Percentiles rank a stretch among this genome's conserved stretches.
phyloP scores from a whole-genome alignment of 2,329 filamentous ascomycete genomes.

The Dactylellina leptospora region DNA sequence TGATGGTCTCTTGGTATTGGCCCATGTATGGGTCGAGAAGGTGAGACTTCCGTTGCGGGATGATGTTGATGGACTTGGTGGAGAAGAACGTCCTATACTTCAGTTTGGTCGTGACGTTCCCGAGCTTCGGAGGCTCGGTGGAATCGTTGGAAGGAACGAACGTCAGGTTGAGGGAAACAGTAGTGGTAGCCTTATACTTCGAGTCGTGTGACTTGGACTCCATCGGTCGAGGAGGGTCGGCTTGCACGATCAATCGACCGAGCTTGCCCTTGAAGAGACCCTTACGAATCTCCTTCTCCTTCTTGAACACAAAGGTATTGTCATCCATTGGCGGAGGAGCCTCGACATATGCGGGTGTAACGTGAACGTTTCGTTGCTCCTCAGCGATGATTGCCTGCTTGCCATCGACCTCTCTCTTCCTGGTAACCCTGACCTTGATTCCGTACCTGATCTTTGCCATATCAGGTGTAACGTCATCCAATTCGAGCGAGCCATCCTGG shows the following conservation, averaged over 20 bases:
- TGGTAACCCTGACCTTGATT: slow-evolving; percentile 64
- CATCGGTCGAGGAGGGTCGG: slow-evolving; percentile 68
- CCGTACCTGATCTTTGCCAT: slow-evolving; percentile 71
- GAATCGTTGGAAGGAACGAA: slow-evolving; percentile 51
- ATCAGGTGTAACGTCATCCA: slow-evolving; percentile 71
- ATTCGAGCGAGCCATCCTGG: slow-evolving; percentile 62
- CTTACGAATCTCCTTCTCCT: slow-evolving; percentile 70
- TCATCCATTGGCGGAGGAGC: slow-evolving; percentile 67
- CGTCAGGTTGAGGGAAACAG: slow-evolving; percentile 55
- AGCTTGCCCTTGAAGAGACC: slow-evolving; percentile 69
- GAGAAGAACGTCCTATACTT: slow-evolving; percentile 56
- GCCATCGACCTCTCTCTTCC: slow-evolving; percentile 60
- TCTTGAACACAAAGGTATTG: slow-evolving; percentile 65
- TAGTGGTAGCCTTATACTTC: slow-evolving; percentile 64
- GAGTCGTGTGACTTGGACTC: slow-evolving; percentile 60
- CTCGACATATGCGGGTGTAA: slow-evolving; percentile 69
- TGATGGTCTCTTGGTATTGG: slow-evolving; percentile 54
- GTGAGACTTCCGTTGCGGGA: slow-evolving; percentile 53
- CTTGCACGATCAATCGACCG: slow-evolving; percentile 68
- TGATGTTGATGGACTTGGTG: slow-evolving; percentile 54
- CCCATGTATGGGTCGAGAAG: slow-evolving; percentile 52
- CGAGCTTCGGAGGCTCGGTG: slow-evolving; percentile 55
- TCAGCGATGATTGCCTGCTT: slow-evolving; percentile 63
- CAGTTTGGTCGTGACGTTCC: slow-evolving; percentile 55
- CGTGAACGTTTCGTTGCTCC: slow-evolving; percentile 67